Conservation (phyloP, 179 eudicot genomes). For the Corrigiola litoralis region DNA sequence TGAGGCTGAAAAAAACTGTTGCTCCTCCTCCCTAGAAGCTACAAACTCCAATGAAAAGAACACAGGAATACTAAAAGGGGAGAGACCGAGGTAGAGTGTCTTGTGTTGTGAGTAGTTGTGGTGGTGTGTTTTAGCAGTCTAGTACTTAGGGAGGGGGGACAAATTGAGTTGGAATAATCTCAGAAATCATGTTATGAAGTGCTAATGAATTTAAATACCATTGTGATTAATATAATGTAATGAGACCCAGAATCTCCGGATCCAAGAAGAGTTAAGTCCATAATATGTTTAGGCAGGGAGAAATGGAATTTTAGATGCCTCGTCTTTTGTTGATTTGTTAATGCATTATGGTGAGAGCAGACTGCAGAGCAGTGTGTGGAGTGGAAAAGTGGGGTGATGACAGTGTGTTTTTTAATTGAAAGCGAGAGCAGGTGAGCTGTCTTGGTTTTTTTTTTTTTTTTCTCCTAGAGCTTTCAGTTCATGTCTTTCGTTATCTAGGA, state of each 20-base stretch:
- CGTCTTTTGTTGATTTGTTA: conserved; percentile 7
- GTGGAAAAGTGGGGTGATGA: conserved; percentile 17
- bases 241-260: conserved; percentile 71
- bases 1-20: not conserved
- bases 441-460: conserved; percentile 2
- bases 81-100: conserved; percentile 30
- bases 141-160: conserved; percentile 17
- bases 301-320: conserved; percentile 24
- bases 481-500: too few relatives aligned
- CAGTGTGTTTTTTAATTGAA: conserved; percentile 19
- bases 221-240: conserved; percentile 21
- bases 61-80: conserved; percentile 23
- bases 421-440: conserved; percentile 26
- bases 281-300: conserved; percentile 26
- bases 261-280: conserved; percentile 95
- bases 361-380: conserved; percentile 5
- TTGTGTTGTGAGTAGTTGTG: conserved; percentile 21
- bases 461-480: not conserved
- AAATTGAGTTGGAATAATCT: conserved; percentile 14
- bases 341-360: conserved; percentile 4
- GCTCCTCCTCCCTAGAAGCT: conserved; percentile 33
- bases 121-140: conserved; percentile 23
- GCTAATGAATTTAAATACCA: conserved; percentile 19
- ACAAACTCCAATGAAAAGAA: conserved; percentile 57
- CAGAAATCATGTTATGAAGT: conserved; percentile 48